Percentiles rank a stretch among this genome's conserved stretches.
phyloP scores from a whole-genome alignment of 345 rosid species.

The Anacardium occidentale region DNA sequence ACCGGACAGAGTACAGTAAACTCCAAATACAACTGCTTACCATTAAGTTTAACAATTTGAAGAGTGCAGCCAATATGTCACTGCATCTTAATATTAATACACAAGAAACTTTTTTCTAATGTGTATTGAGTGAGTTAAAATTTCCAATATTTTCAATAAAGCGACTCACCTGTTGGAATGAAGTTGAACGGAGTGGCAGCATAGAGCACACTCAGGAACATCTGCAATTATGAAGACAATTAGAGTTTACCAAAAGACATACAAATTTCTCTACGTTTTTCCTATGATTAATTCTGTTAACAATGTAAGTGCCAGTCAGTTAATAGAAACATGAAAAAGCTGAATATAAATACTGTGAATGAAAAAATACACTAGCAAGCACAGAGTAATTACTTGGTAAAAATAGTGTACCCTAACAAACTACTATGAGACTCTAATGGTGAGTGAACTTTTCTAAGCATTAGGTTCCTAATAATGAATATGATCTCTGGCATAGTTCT shows the following conservation, averaged over 20 bases:
- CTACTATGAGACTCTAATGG: neutral
- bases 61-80: neutral
- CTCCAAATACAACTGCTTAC: neutral
- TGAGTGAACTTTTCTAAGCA: too few relatives aligned
- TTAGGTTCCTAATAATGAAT: too few relatives aligned
- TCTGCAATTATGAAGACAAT: conserved; percentile 37
- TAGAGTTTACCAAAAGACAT: neutral
- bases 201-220: conserved; percentile 59
- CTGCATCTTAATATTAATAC: neutral
- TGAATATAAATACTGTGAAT: neutral
- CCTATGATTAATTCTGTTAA: neutral
- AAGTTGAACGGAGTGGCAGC: conserved; percentile 65
- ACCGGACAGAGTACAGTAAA: neutral
- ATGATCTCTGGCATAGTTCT: too few relatives aligned
- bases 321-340: neutral
- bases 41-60: too few relatives aligned
- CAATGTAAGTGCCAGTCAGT: neutral
- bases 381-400: too few relatives aligned
- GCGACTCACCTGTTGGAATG: conserved; percentile 61
- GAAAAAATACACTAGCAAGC: too few relatives aligned
- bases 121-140: too few relatives aligned
- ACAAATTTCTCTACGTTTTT: neutral
- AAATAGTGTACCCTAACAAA: too few relatives aligned
- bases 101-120: neutral
- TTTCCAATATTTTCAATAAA: neutral